These are phyloP conservation scores for Puccinia horiana DNA, from an alignment of 1,284 basidiomycete genomes.

Conservation along the genomic window DNA sequence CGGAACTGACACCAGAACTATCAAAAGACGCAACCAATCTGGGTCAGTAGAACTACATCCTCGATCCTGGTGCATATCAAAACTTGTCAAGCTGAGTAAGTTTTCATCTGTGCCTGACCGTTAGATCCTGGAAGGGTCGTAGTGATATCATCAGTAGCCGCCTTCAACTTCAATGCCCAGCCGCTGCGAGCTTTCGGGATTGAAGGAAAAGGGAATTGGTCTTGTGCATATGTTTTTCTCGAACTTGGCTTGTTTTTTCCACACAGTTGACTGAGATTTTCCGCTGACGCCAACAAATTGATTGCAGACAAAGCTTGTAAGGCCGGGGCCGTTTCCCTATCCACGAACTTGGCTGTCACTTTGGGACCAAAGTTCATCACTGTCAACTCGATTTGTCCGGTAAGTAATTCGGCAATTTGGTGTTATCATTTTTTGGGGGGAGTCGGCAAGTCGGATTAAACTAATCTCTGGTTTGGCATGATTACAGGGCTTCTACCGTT, in stretches of 20 bases:
- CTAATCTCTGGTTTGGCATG: not conserved
- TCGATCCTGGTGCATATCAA: not conserved
- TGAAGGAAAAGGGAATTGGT: slow-evolving; percentile 56
- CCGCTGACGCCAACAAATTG: not conserved
- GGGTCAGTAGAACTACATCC: not conserved
- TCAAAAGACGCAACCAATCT: slow-evolving; percentile 45
- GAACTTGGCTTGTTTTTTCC: not conserved
- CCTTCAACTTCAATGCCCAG: slow-evolving; percentile 54
- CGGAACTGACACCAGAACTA: slow-evolving; percentile 36
- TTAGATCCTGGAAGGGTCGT: slow-evolving; percentile 56
- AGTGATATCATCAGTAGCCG: slow-evolving; percentile 58
- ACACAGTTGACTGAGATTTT: not conserved
- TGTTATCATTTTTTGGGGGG: not conserved
- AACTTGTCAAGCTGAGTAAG: not conserved
- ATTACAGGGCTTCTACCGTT: slow-evolving; percentile 48
- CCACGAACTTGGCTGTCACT: slow-evolving; percentile 56
- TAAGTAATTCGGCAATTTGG: slow-evolving; percentile 7
- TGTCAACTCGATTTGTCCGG: slow-evolving; percentile 58
- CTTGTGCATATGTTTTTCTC: slow-evolving; percentile 53
- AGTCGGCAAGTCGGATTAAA: not conserved
- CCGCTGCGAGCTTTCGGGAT: slow-evolving; percentile 53
- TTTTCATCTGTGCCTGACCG: not conserved
- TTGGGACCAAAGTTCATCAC: slow-evolving; percentile 57
- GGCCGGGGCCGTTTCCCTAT: slow-evolving; percentile 57
- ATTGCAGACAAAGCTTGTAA: slow-evolving; percentile 56